phyloP scores from a whole-genome alignment of 352 stramenopile species.

The Pseudoperonospora humuli region DNA sequence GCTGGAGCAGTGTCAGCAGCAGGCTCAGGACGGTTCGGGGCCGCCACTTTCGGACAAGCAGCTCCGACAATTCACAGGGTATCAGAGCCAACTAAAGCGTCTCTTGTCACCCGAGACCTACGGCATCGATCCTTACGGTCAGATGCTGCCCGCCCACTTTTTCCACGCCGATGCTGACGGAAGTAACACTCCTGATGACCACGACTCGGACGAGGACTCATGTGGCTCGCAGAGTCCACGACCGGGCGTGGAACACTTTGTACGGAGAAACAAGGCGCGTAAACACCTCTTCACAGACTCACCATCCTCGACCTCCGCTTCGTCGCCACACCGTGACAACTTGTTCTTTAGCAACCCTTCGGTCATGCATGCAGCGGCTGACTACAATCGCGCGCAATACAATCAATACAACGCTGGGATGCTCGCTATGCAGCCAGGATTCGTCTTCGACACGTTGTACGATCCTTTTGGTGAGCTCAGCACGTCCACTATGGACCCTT shows the following conservation, averaged over 20 bases:
- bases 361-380: conserved; percentile 15
- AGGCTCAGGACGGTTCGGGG: conserved; percentile 33
- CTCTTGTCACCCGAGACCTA: conserved; percentile 76
- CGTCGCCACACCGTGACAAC: conserved; percentile 25
- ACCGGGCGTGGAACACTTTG: conserved; percentile 18
- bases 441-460: conserved; percentile 35
- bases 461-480: conserved; percentile 37
- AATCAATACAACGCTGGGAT: conserved; percentile 16
- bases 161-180: conserved; percentile 26
- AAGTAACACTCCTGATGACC: conserved; percentile 29
- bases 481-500: conserved; percentile 33
- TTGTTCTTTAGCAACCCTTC: conserved; percentile 30
- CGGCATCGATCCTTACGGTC: conserved; percentile 62
- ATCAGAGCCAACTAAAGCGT: conserved; percentile 68
- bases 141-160: conserved; percentile 33
- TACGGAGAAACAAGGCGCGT: conserved; percentile 30
- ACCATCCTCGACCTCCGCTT: conserved; percentile 28
- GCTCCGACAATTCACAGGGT: conserved; percentile 50
- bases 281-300: conserved; percentile 43
- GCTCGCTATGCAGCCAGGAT: conserved; percentile 14
- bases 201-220: conserved; percentile 53
- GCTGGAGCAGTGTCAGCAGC: conserved; percentile 57
- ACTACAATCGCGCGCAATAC: conserved; percentile 21
- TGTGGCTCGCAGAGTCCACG: conserved; percentile 30
- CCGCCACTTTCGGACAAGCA: conserved; percentile 69